A percentile compares a stretch with the other conserved stretches of the same genome.
These are phyloP conservation scores for Byssoonygena ceratinophila DNA, from an alignment of 2,329 filamentous ascomycete genomes.

Conservation along the genomic window DNA sequence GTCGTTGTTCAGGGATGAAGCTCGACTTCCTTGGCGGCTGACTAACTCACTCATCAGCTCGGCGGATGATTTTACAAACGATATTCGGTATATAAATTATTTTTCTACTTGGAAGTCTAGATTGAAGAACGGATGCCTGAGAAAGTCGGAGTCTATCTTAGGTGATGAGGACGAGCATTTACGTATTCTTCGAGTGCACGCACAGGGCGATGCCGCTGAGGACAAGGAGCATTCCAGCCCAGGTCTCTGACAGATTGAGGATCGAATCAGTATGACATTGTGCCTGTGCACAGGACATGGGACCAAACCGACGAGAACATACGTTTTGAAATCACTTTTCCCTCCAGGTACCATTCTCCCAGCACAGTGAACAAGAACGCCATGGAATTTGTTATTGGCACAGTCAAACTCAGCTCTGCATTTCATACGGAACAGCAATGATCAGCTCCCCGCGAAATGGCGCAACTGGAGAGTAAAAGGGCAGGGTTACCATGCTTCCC, in stretches of 20 bases:
- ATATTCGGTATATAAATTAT: too few relatives aligned
- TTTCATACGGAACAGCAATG: background rate
- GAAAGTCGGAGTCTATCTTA: too few relatives aligned
- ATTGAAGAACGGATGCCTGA: too few relatives aligned
- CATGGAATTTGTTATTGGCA: conserved; percentile 87
- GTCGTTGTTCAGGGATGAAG: too few relatives aligned
- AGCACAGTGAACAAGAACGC: conserved; percentile 94
- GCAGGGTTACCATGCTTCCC: conserved; percentile 76
- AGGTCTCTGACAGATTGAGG: conserved; percentile 53
- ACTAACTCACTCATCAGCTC: too few relatives aligned
- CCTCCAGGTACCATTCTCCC: conserved; percentile 89
- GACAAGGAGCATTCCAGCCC: conserved; percentile 69
- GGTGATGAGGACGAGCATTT: too few relatives aligned
- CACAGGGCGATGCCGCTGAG: conserved; percentile 72
- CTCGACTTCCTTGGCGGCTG: too few relatives aligned
- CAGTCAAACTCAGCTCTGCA: conserved; percentile 77
- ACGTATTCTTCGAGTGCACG: conserved; percentile 46
- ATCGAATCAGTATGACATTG: background rate
- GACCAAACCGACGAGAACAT: too few relatives aligned
- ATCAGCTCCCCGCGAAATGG: background rate
- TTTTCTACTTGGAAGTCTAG: too few relatives aligned
- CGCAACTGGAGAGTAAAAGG: background rate
- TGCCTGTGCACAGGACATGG: too few relatives aligned
- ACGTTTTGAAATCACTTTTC: conserved; percentile 79
- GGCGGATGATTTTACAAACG: too few relatives aligned